Base-by-base conservation (phyloP, 208 protist species). In the Porcisia hertigi region DNA sequence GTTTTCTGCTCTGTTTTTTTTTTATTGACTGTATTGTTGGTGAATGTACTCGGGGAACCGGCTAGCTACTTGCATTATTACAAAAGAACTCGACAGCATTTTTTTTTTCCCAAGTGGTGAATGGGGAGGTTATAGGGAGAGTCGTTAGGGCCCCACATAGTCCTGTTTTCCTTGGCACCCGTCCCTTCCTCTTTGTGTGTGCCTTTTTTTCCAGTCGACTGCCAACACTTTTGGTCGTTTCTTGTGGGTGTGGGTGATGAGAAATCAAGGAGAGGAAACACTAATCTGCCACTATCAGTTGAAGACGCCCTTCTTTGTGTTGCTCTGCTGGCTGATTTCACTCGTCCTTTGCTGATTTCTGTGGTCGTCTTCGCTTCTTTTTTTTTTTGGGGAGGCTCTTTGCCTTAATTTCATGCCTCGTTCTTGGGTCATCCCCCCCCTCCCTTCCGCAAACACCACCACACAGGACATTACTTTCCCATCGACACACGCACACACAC, bases 151-250 rank as follows among this genome's bases (percentile, higher is more conserved):
- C 41, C 23, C 63, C 0, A 25, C 12, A 5, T 8, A 25, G n/a
- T 30, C 20, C 9, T 67, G 20, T 47, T 36, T 34, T 52, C 14
- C 1, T 30, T 3, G 18, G 41, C 23, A 34, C 1, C 36, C 63
- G 9, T 14, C 36, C 5, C 12, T 39, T 8, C 53, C 41, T n/a
- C 25, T 11, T 8, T 58, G 57, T 63, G 55, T 71, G 70, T 82
- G 53, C 73, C 12, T 59, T 55, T 36, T 77, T 73, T 72, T 77
- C n/a, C 69, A 9, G 20, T 77, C 23, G 49, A 55, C 49, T 53
- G n/a, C 47, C 20, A 66, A 54, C 64, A 65, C 25, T 36, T 20
- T 23, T 43, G 2, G 60, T 43, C 34, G 60, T 65, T 25, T 65
- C 60, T 65, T 18, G 30, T 30, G 30, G 30, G n/a, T 23, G 25